These are phyloP conservation scores for Leccinum truebloodii DNA, from an alignment of 768 basidiomycete species.

Conservation along the genomic window DNA sequence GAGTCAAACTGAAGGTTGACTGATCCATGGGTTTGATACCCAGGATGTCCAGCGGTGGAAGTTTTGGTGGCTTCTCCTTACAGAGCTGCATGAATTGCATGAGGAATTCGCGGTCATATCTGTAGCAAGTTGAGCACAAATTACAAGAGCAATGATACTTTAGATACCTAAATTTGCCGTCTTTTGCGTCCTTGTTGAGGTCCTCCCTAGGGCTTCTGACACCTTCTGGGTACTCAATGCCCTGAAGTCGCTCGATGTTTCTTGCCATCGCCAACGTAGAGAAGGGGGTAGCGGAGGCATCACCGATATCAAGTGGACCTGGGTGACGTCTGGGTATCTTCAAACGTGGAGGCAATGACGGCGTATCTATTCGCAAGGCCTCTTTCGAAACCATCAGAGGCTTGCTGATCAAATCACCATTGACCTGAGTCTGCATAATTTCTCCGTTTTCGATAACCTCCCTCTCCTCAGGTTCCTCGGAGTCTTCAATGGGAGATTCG, in stretches of 20 bases:
- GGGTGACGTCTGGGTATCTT: constrained; percentile 53
- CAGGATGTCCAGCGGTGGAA: constrained; percentile 87
- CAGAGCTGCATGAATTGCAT: constrained; percentile 95
- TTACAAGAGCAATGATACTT: constrained; percentile 1
- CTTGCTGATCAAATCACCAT: constrained; percentile 45
- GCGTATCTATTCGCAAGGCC: constrained; percentile 65
- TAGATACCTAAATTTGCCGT: constrained; percentile 84
- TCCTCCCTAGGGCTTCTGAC: constrained; percentile 80
- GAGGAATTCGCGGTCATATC: constrained; percentile 98
- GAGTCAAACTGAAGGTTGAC: constrained; percentile 47
- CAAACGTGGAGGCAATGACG: constrained; percentile 41
- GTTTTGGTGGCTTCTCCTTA: constrained; percentile 67
- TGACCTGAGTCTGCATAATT: constrained; percentile 23
- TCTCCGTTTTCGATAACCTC: constrained; percentile 37
- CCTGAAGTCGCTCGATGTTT: constrained; percentile 78
- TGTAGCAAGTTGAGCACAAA: constrained; percentile 31
- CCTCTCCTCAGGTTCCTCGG: constrained; percentile 44
- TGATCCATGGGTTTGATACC: constrained; percentile 82
- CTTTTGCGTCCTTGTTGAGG: constrained; percentile 79
- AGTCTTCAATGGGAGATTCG: constrained; percentile 44
- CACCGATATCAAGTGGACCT: constrained; percentile 69
- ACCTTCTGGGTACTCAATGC: constrained; percentile 80
- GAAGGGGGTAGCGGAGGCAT: constrained; percentile 26
- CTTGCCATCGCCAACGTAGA: constrained; percentile 80
- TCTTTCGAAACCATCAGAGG: constrained; percentile 43